These are phyloP conservation scores for Cadophora luteo-olivacea DNA, from an alignment of 2,329 filamentous ascomycete species.

Conservation along the genomic window DNA sequence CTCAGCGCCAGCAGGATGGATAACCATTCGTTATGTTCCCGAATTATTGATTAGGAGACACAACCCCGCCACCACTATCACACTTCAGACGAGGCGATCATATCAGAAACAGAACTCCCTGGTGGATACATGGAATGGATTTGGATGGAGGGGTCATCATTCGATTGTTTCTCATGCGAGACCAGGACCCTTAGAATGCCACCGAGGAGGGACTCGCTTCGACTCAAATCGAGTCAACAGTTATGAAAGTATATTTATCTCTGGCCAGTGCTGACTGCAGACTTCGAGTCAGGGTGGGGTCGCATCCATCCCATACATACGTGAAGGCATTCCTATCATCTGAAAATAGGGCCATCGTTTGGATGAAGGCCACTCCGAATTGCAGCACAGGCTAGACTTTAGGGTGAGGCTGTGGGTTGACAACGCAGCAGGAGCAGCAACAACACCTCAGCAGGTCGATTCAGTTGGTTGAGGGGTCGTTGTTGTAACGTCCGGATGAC, in stretches of 20 bases:
- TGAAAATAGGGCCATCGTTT: conserved; percentile 24
- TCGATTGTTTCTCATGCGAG: conserved; percentile 5
- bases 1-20: conserved; percentile 8
- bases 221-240: not conserved
- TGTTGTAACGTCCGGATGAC: conserved; percentile 4
- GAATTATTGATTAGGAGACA: conserved; percentile 3
- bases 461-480: conserved; percentile 6
- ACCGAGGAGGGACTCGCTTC: not conserved
- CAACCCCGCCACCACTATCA: conserved; percentile 6
- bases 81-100: conserved; percentile 12
- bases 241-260: conserved; percentile 17
- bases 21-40: conserved; percentile 9
- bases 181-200: not conserved
- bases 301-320: not conserved
- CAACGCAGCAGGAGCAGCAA: conserved; percentile 12
- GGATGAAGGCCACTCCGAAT: conserved; percentile 11
- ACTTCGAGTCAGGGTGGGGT: conserved; percentile 9
- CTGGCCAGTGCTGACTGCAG: conserved; percentile 21
- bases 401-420: conserved; percentile 27
- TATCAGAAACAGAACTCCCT: conserved; percentile 4
- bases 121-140: not conserved
- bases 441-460: not conserved
- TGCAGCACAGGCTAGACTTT: conserved; percentile 4
- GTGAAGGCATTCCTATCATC: conserved; percentile 16
- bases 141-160: conserved; percentile 9